Evolutionary conservation across 805 yeast genomes (phyloP).

Genomic region (Suhomyces prunicola): DNA sequence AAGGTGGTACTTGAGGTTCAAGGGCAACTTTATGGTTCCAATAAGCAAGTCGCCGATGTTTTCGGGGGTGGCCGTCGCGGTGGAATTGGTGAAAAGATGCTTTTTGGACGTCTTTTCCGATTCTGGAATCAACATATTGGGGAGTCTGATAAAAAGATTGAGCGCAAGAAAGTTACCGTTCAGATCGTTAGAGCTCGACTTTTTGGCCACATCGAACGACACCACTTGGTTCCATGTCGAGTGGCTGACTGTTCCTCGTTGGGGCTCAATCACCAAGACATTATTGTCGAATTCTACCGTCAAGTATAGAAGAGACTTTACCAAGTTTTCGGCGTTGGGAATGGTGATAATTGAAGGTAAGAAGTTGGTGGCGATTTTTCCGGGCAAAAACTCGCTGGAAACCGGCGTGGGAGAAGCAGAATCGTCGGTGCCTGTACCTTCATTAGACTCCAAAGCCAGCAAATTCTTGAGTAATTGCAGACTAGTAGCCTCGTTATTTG

Average conservation of each 20-base stretch:
- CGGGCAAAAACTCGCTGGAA: slow-evolving; percentile 23
- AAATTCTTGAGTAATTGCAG: slow-evolving; percentile 15
- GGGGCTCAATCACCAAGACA: slow-evolving; percentile 83
- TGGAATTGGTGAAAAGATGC: slow-evolving; percentile 29
- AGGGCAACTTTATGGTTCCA: slow-evolving; percentile 65
- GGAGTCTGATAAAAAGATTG: slow-evolving; percentile 77
- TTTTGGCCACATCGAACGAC: slow-evolving; percentile 74
- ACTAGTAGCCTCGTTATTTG: slow-evolving; percentile 29
- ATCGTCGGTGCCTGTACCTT: not conserved
- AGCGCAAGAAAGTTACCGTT: slow-evolving; percentile 52
- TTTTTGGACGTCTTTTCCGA: slow-evolving; percentile 26
- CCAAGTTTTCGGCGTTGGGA: slow-evolving; percentile 49
- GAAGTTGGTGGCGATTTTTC: slow-evolving; percentile 29
- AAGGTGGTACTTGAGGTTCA: slow-evolving; percentile 52
- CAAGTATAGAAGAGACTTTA: slow-evolving; percentile 72
- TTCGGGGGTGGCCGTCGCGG: slow-evolving; percentile 17
- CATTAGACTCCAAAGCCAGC: slow-evolving; percentile 8
- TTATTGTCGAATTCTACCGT: slow-evolving; percentile 95
- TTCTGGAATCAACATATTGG: slow-evolving; percentile 55
- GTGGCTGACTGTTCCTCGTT: slow-evolving; percentile 70
- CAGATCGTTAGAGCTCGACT: slow-evolving; percentile 16
- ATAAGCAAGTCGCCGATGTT: slow-evolving; percentile 66
- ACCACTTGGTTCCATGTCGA: slow-evolving; percentile 89
- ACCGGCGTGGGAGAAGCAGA: not conserved
- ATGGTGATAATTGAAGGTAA: slow-evolving; percentile 56